Conservation (phyloP, 2,329 filamentous ascomycete species). For the Epichloe uncinata region DNA sequence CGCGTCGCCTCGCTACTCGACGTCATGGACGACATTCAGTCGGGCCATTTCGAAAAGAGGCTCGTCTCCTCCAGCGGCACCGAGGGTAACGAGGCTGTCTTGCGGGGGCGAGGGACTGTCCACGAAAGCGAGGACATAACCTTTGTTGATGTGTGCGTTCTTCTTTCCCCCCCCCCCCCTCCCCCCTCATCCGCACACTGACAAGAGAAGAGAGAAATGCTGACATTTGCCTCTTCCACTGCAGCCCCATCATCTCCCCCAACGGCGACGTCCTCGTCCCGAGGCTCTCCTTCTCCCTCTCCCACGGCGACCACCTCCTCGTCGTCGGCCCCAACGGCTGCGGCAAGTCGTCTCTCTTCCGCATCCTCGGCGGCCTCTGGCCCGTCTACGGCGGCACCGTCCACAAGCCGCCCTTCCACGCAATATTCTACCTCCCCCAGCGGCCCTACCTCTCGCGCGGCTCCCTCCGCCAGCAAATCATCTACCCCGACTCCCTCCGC, state of each 20-base stretch:
- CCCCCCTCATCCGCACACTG: background rate
- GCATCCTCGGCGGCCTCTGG: slow-evolving; percentile 92
- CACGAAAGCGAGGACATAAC: slow-evolving; percentile 73
- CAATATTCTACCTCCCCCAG: slow-evolving; percentile 95
- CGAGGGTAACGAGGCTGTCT: slow-evolving; percentile 68
- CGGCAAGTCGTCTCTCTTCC: slow-evolving; percentile 90
- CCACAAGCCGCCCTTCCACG: slow-evolving; percentile 76
- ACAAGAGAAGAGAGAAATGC: too few relatives aligned
- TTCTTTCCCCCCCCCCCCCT: too few relatives aligned
- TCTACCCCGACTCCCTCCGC: slow-evolving; percentile 80
- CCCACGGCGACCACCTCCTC: slow-evolving; percentile 77
- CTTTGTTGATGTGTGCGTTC: slow-evolving; percentile 62
- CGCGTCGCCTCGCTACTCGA: slow-evolving; percentile 80
- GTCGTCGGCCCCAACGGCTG: slow-evolving; percentile 96
- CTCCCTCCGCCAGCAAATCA: slow-evolving; percentile 89
- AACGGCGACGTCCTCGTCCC: slow-evolving; percentile 88
- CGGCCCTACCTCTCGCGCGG: slow-evolving; percentile 86
- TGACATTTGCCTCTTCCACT: slow-evolving; percentile 5
- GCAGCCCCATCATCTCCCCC: slow-evolving; percentile 78
- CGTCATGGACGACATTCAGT: slow-evolving; percentile 86
- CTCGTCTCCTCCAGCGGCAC: slow-evolving; percentile 79
- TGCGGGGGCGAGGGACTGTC: slow-evolving; percentile 69
- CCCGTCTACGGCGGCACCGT: slow-evolving; percentile 94
- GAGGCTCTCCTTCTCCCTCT: slow-evolving; percentile 75
- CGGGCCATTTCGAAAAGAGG: slow-evolving; percentile 90